phyloP scores from a whole-genome alignment of 345 rosid species.

The Brassica cretica region DNA sequence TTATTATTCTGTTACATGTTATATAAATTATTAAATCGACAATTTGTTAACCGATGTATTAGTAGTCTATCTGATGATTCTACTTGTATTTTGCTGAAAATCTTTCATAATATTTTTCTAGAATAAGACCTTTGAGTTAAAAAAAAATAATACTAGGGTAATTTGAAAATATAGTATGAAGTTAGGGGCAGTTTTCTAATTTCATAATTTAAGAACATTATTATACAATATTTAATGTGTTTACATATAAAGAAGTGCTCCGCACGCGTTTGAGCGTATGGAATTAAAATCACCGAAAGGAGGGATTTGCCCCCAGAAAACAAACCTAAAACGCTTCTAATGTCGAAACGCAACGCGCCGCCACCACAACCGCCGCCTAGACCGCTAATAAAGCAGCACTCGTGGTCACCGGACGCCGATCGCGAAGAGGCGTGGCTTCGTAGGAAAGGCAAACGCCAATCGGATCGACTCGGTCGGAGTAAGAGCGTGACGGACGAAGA shows the following conservation, averaged over 20 bases:
- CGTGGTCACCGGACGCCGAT: slow-evolving; percentile 78
- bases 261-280: slow-evolving; percentile 22
- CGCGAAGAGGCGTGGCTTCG: slow-evolving; percentile 81
- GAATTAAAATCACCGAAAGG: neutral
- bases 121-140: too few species aligned
- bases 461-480: slow-evolving; percentile 29
- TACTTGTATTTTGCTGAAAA: too few species aligned
- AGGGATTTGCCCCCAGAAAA: neutral
- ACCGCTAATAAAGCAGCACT: slow-evolving; percentile 56
- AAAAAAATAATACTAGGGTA: neutral
- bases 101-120: too few species aligned
- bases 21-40: neutral
- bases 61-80: too few species aligned
- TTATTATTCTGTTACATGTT: too few species aligned
- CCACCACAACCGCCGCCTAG: slow-evolving; percentile 31
- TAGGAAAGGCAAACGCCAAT: slow-evolving; percentile 40
- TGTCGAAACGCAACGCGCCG: slow-evolving; percentile 38
- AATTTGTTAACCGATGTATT: too few species aligned
- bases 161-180: neutral
- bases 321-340: slow-evolving; percentile 22
- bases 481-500: slow-evolving; percentile 79
- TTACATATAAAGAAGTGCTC: slow-evolving; percentile 14
- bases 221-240: neutral
- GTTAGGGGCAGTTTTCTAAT: neutral
- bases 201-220: neutral